Percentiles rank a stretch among this genome's conserved stretches.
Conservation (phyloP, 2,329 filamentous ascomycete species). For the Rhynchosporium agropyri region DNA sequence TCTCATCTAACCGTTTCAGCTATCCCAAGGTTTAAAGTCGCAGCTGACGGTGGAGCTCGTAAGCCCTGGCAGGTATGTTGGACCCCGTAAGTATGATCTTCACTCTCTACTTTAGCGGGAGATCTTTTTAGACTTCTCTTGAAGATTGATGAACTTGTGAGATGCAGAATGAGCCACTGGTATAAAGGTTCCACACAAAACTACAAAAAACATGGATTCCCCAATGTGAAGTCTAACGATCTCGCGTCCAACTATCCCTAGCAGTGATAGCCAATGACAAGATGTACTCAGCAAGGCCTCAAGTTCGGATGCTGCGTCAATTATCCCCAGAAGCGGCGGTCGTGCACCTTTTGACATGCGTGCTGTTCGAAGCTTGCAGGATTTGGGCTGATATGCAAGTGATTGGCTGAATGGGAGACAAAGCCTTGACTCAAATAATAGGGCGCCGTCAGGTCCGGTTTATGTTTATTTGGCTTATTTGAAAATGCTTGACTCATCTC, state of each 20-base stretch:
- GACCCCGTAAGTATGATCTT: background rate
- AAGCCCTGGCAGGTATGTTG: background rate
- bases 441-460: slow-evolving; percentile 9
- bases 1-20: background rate
- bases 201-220: background rate
- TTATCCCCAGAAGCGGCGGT: background rate
- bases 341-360: background rate
- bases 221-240: background rate
- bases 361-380: background rate
- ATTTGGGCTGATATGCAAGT: slow-evolving; percentile 6
- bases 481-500: no score
- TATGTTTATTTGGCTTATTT: background rate
- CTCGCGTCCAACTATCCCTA: background rate
- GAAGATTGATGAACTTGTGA: background rate
- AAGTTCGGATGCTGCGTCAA: background rate
- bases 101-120: background rate
- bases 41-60: background rate
- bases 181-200: background rate
- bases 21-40: no score
- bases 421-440: background rate
- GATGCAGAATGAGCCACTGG: slow-evolving; percentile 6
- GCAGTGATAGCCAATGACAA: slow-evolving; percentile 8
- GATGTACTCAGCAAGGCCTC: background rate
- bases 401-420: background rate
- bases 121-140: background rate